Conservation (phyloP, 345 rosid genomes). For the Jatropha curcas region DNA sequence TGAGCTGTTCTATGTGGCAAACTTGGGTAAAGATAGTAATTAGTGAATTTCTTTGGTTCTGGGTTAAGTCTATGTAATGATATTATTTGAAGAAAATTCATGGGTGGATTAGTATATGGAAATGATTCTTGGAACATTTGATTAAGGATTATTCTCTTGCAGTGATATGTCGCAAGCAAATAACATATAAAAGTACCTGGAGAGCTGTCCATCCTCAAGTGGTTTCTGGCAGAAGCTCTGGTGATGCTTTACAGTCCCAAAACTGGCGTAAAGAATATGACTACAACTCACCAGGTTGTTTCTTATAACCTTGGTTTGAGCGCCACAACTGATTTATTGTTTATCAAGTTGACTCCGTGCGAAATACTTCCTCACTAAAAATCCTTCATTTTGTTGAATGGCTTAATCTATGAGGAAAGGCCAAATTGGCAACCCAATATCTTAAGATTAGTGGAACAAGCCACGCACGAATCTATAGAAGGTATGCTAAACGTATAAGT, state of each 20-base stretch:
- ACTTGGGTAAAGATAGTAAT: conserved; percentile 35
- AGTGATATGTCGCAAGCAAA: too few relatives aligned
- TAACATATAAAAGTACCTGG: too few relatives aligned
- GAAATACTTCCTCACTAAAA: conserved; percentile 22
- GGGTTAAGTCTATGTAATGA: conserved; percentile 3
- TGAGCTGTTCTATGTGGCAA: too few relatives aligned
- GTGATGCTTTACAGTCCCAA: conserved; percentile 26
- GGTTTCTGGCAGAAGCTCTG: conserved; percentile 34
- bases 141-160: conserved; percentile 25
- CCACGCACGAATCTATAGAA: conserved; percentile 3
- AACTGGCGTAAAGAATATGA: conserved; percentile 34
- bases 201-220: conserved; percentile 8
- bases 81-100: conserved; percentile 13
- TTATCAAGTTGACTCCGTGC: conserved; percentile 16
- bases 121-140: conserved; percentile 38
- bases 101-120: conserved; percentile 5
- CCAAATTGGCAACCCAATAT: background rate
- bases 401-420: conserved; percentile 31
- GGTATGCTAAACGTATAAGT: conserved; percentile 11
- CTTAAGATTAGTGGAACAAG: background rate
- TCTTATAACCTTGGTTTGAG: conserved; percentile 48
- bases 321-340: conserved; percentile 34
- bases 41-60: conserved; percentile 49
- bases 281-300: conserved; percentile 45
- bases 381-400: too few relatives aligned